Evolutionary conservation across 176 grass and related monocot genomes (phyloP).

Genomic region (Triticum aestivum): DNA sequence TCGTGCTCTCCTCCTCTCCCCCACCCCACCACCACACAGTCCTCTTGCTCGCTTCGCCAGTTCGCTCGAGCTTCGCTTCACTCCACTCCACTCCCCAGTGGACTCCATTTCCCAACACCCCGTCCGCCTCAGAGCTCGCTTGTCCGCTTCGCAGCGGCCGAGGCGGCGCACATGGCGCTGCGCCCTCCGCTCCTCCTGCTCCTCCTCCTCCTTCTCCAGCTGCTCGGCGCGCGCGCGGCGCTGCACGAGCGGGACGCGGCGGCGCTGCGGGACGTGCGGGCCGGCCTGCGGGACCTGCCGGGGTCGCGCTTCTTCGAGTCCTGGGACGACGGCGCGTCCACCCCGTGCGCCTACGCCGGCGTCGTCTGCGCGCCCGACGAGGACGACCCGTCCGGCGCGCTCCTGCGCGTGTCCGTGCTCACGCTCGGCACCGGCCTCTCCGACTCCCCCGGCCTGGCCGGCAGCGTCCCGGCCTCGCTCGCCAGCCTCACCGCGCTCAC

Average conservation of each 20-base stretch:
- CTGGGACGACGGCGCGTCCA: constrained; percentile 46
- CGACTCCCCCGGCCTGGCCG: constrained; percentile 64
- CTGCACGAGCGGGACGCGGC: constrained; percentile 53
- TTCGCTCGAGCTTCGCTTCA: not conserved
- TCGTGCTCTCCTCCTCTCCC: not conserved
- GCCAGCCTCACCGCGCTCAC: constrained; percentile 60
- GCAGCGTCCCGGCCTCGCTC: constrained; percentile 56
- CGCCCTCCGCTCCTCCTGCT: constrained; percentile 28
- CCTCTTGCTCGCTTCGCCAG: not conserved
- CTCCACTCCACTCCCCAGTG: not conserved
- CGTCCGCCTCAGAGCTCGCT: not conserved
- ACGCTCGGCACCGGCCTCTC: constrained; percentile 71
- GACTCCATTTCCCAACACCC: constrained; percentile 14
- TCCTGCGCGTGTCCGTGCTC: constrained; percentile 72
- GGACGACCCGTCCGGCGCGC: not conserved
- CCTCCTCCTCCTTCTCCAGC: not conserved
- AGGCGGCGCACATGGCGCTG: constrained; percentile 50
- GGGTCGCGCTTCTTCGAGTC: constrained; percentile 74
- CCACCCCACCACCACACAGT: not conserved
- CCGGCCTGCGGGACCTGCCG: constrained; percentile 50
- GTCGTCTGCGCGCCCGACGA: constrained; percentile 58
- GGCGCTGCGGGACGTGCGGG: constrained; percentile 46
- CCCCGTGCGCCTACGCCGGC: constrained; percentile 63
- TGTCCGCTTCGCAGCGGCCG: constrained; percentile 36
- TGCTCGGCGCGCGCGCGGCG: not conserved